These are phyloP conservation scores for Exobasidium rhododendri DNA, from an alignment of 1,284 basidiomycete species.

Conservation along the genomic window DNA sequence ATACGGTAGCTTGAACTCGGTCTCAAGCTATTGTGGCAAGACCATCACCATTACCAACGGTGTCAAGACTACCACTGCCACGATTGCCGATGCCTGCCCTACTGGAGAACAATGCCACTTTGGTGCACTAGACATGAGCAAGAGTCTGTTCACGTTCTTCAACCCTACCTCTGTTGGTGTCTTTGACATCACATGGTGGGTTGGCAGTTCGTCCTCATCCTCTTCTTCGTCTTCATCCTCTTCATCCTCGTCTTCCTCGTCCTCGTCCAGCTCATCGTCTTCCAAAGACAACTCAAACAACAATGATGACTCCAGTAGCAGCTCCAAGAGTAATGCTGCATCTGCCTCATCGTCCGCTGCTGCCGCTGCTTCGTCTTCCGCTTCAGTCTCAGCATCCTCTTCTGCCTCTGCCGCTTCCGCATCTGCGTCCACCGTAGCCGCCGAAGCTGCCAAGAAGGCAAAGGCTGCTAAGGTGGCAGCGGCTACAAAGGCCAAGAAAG, in stretches of 20 bases:
- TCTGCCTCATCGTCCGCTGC: constrained; percentile 14
- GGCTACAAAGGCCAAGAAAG: constrained; percentile 22
- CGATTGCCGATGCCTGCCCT: constrained; percentile 68
- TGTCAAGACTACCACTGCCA: constrained; percentile 60
- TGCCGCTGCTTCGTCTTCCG: constrained; percentile 12
- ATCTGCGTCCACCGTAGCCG: background rate
- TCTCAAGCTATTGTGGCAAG: constrained; percentile 60
- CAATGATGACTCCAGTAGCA: constrained; percentile 13
- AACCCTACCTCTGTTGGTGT: constrained; percentile 25
- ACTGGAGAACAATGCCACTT: constrained; percentile 55
- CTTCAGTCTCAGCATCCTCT: background rate
- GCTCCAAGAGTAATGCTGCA: background rate
- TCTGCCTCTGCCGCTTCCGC: constrained; percentile 19
- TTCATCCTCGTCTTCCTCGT: background rate
- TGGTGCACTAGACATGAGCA: constrained; percentile 68
- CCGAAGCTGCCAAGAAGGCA: constrained; percentile 4
- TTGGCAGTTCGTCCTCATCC: background rate
- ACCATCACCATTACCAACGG: constrained; percentile 64
- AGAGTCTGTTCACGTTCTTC: constrained; percentile 64
- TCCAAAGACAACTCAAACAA: constrained; percentile 11
- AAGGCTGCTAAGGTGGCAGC: constrained; percentile 8
- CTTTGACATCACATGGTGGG: constrained; percentile 45
- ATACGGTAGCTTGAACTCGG: constrained; percentile 21
- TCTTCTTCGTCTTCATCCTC: background rate
- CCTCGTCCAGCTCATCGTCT: background rate